Evolutionary conservation across 805 yeast genomes (phyloP).

Genomic region (Ogataea ramenticola): DNA sequence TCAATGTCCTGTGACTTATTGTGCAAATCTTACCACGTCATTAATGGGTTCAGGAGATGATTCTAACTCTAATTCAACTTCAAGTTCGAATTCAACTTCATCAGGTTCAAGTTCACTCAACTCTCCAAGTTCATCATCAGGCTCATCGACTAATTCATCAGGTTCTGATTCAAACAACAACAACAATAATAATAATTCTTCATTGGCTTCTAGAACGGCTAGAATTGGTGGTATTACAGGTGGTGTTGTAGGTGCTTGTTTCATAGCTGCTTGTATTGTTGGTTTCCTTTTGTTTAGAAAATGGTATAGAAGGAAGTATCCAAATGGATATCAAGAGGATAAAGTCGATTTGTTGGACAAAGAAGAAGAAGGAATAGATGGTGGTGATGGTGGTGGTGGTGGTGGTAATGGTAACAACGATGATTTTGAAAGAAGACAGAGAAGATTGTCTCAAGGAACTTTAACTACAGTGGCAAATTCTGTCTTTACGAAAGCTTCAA

Average conservation of each 20-base stretch:
- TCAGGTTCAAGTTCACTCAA: conserved; percentile 2
- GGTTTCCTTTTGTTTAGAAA: conserved; percentile 35
- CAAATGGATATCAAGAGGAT: conserved; percentile 22
- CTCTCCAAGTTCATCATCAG: background rate
- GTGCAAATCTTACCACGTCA: conserved; percentile 27
- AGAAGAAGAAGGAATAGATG: conserved; percentile 15
- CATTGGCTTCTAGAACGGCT: conserved; percentile 9
- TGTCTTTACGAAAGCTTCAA: conserved; percentile 72
- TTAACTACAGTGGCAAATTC: conserved; percentile 45
- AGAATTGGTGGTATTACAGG: conserved; percentile 61
- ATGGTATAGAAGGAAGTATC: conserved; percentile 32
- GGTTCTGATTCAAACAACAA: too few relatives aligned
- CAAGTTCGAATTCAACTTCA: conserved; percentile 6
- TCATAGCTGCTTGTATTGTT: conserved; percentile 28
- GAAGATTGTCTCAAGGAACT: conserved; percentile 23
- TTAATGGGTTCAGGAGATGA: conserved; percentile 5
- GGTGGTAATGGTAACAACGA: conserved; percentile 6
- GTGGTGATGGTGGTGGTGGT: conserved; percentile 17
- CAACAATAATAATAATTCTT: background rate
- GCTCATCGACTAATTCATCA: conserved; percentile 1
- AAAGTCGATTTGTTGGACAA: conserved; percentile 14
- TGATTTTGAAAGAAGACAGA: conserved; percentile 8
- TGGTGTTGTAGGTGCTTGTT: conserved; percentile 59
- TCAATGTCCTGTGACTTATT: conserved; percentile 48
- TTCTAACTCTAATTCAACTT: conserved; percentile 13